Percentiles rank a stretch among this genome's conserved stretches.
phyloP scores from a whole-genome alignment of 352 stramenopile species.

The Pythium scleroteichum region DNA sequence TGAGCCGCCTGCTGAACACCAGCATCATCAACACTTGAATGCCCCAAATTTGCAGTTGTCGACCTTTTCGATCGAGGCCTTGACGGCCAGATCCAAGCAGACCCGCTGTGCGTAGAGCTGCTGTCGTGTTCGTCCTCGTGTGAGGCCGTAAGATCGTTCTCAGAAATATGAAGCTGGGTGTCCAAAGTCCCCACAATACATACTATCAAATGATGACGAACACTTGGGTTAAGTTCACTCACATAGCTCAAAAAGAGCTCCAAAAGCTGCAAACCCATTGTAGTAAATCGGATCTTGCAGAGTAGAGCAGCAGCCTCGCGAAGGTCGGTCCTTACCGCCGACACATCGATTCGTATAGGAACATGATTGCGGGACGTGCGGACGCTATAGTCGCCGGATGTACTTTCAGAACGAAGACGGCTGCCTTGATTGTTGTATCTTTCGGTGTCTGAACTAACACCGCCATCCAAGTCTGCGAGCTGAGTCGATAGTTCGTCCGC shows the following conservation, averaged over 20 bases:
- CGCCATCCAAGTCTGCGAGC: constrained; percentile 14
- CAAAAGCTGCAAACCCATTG: constrained; percentile 69
- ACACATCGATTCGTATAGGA: constrained; percentile 22
- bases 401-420: neutral
- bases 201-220: constrained; percentile 57
- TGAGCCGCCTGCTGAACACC: constrained; percentile 16
- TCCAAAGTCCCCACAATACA: constrained; percentile 63
- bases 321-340: constrained; percentile 28
- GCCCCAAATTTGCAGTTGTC: neutral
- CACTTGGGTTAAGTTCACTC: constrained; percentile 37
- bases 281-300: constrained; percentile 71
- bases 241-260: constrained; percentile 71
- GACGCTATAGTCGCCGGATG: neutral
- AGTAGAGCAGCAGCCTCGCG: constrained; percentile 41
- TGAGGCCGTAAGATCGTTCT: constrained; percentile 45
- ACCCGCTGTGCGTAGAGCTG: constrained; percentile 16
- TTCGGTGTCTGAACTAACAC: no score
- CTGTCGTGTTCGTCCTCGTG: constrained; percentile 1
- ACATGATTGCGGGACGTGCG: neutral
- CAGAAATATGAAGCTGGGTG: constrained; percentile 49
- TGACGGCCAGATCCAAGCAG: constrained; percentile 23
- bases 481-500: constrained; percentile 43
- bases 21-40: constrained; percentile 7
- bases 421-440: no score
- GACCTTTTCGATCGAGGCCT: constrained; percentile 13